Evolutionary conservation across 306 rosid species (phyloP).

Genomic region (Fragaria nilgerrensis): DNA sequence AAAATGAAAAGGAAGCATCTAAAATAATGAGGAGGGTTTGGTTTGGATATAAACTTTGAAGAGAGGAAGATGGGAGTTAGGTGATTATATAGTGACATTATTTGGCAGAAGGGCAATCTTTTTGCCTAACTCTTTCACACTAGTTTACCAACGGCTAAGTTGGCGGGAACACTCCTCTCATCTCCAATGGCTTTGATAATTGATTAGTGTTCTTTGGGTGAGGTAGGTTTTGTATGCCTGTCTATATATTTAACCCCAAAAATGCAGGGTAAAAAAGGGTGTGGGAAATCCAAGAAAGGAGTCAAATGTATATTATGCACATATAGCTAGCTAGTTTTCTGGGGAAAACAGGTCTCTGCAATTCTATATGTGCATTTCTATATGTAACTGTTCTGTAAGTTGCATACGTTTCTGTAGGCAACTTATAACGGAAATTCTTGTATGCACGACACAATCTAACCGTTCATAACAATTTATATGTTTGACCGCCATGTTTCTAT

Average conservation of each 20-base stretch:
- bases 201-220: slow-evolving; percentile 33
- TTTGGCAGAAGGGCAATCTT: slow-evolving; percentile 52
- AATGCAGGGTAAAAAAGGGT: slow-evolving; percentile 39
- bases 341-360: background rate
- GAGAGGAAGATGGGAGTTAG: slow-evolving; percentile 58
- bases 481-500: too few species aligned
- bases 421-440: too few species aligned
- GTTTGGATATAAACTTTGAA: slow-evolving; percentile 8
- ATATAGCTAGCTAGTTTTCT: background rate
- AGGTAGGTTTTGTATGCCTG: slow-evolving; percentile 14
- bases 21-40: slow-evolving; percentile 38
- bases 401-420: too few species aligned
- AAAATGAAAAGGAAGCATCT: slow-evolving; percentile 34
- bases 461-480: too few species aligned
- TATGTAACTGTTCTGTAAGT: too few species aligned
- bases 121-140: slow-evolving; percentile 50
- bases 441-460: too few species aligned
- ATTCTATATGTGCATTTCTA: background rate
- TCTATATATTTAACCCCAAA: slow-evolving; percentile 24
- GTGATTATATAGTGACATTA: slow-evolving; percentile 37
- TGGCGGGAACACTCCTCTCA: slow-evolving; percentile 49
- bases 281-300: slow-evolving; percentile 19
- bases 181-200: slow-evolving; percentile 25
- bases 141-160: slow-evolving; percentile 39
- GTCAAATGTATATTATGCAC: background rate